Conservation (phyloP, 257 asterid genomes). For the Salvia splendens region DNA sequence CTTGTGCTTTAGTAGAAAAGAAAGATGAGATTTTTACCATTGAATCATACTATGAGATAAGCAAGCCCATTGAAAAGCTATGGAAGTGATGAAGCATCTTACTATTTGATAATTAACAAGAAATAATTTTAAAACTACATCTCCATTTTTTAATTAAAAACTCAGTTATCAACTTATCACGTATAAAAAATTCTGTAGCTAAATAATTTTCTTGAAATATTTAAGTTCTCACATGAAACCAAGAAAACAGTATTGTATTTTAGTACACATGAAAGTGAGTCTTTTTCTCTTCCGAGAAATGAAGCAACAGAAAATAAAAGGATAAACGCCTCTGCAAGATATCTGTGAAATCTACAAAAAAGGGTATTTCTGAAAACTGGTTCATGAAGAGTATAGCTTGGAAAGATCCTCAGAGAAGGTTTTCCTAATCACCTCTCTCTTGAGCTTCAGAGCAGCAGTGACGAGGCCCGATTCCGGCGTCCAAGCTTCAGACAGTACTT, state of each 20-base stretch:
- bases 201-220: not conserved
- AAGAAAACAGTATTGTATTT: not conserved
- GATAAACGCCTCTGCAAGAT: constrained; percentile 11
- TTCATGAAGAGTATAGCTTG: constrained; percentile 59
- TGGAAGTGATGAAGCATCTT: not conserved
- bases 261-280: not conserved
- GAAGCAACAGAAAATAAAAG: not conserved
- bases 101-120: not conserved
- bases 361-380: constrained; percentile 7
- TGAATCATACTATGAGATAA: constrained; percentile 13
- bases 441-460: constrained; percentile 88
- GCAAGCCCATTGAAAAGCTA: not conserved
- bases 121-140: not conserved
- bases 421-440: constrained; percentile 79
- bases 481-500: constrained; percentile 81
- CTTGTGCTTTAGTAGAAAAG: not conserved
- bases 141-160: too few relatives aligned
- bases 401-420: constrained; percentile 69
- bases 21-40: not conserved
- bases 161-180: not conserved
- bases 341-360: constrained; percentile 35
- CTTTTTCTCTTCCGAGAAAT: not conserved
- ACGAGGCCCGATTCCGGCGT: constrained; percentile 94
- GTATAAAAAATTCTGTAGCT: too few relatives aligned
- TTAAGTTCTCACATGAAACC: not conserved